Base-by-base conservation (phyloP, 352 stramenopile species). In the Phytophthora melonis region DNA sequence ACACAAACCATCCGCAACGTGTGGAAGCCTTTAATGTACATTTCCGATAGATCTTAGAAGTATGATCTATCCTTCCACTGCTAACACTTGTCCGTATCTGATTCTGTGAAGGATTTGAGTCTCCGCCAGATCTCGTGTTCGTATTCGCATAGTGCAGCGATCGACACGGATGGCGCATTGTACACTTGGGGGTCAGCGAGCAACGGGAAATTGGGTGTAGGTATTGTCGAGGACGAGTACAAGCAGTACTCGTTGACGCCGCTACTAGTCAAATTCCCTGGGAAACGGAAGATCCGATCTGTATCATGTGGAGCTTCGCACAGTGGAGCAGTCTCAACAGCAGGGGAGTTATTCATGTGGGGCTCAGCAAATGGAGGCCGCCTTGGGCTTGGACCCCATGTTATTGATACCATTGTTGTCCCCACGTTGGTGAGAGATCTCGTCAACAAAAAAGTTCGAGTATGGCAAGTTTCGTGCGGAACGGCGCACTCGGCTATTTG, bases 361-460 rank as follows among this genome's bases (percentile, higher is more conserved):
- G 96, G 95, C 14, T 98, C 90, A 59, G 90, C 92, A 16, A 97
- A 99, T 74, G 94, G 95, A 30, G 96, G 96, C 0, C 85, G 95
- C 0, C 82, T 99, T 18, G 96, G 96, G 0, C 86, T 99, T 41
- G 95, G 95, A 3, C 18, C 70, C 0, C 63, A 91, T 2, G 78
- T 91, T n/a, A 75, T 88, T 3, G 85, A 91, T 58, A 81, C 80
- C 6, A 75, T 95, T 7, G 89, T 86, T 39, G 80, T 88, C 13
- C 94, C 95, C 2, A 92, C 86, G 10, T 71, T 98, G 14, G 95
- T 98, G n/a, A 83, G 94, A 41, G 79, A 86, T 39, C 72, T 98
- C 6, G 63, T 76, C 3, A 77, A 66, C 19, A 80, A 73, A 45
- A 82, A 92, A 14, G 77, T 97, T n/a, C 85, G 77, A n/a, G 85